Base-by-base conservation (phyloP, 371 early-diverging fungal genomes). In the Mortierella sp. region DNA sequence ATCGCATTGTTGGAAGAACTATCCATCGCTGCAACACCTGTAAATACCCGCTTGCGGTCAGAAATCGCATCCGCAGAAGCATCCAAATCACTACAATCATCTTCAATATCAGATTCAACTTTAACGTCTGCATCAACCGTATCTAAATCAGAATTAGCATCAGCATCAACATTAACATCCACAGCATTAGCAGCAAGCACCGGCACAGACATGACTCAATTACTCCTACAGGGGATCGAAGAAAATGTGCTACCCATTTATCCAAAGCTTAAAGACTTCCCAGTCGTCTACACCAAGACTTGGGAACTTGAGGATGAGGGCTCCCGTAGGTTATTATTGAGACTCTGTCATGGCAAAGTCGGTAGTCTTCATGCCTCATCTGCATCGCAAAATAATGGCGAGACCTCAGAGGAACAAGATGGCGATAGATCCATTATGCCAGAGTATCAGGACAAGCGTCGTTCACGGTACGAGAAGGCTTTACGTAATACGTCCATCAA, bases 241-340 rank as follows among this genome's bases (percentile, higher is more conserved):
- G 72, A 62, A 41, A 40, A 58, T 43, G 63, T 58, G 16, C 21
- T 63, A 52, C 79, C 63, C n/a, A 83, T 62, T 59, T 77, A 73
- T 85, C 86, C 45, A 65, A 61, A 55, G n/a, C 72, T 89, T 28
- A 82, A 81, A 22, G 85, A 89, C 19, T 77, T 92, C 58, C 79
- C 81, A 32, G 74, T 87, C 2, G 73, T 87, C 24, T 88, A 88
- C 61, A 88, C 87, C 66, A 88, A 89, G 72, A 87, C 87, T 33
- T 85, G 90, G 70, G 87, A 88, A 53, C 65, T 90, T 38, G 89
- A 88, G 72, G 84, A 90, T 58, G 77, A 84, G 13, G 85, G 85
- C 19, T 79, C 85, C 0, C 84, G 82, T 21, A 74, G 73, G 22
- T 65, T 84, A 5, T 63, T 91, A 28, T 40, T 87, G 28, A 59